Base-by-base conservation (phyloP, 2,329 filamentous ascomycete species). In the Microthyrium microscopicum region DNA sequence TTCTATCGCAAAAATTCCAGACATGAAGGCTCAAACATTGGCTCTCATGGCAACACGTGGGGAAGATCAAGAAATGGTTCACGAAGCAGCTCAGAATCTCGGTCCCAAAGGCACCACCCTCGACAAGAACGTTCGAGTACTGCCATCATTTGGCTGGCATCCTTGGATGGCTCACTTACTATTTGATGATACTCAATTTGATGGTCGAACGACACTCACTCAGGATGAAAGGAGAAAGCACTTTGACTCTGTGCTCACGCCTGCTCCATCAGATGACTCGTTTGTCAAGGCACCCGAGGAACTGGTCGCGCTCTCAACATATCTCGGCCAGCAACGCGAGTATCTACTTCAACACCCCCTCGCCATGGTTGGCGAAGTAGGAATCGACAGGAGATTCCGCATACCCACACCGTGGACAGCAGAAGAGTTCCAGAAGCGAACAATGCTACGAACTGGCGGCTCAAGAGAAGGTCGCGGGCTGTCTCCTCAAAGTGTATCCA, bases 91-190 rank as follows among this genome's bases (percentile, higher is more conserved):
- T 20, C 56, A 61, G 4, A 46, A 58, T 11, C 62, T 73, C 44
- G 66, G 68, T 22, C 12, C 20, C 9, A 29, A 28, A n/a, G 20
- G 18, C 5, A 9, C 6, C 9, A 46, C 46, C 2, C 15, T 41
- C 1, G 35, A 44, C 15, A 39, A 46, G 31, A 41, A 55, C 27
- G 55, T 60, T 39, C 61, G 58, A 37, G 53, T 76, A 18, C 44
- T 87, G 3, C 77, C 81, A 0, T 72, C 73, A n/a, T 87, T 85
- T 54, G 81, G 81, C 15, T 85, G 80, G 78, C 81, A 89, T 49
- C 81, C 81, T 1, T 89, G 81, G 81, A 87, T 85, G 52, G 77
- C 79, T 1, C 64, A 87, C 50, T 73, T 81, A 42, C 64, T 89
- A 45, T 82, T 73, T 47, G 67, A 75, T 45, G 72, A 81, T 34